Base-by-base conservation (phyloP, 495 filamentous ascomycete genomes). In the Trypethelium eluteriae region DNA sequence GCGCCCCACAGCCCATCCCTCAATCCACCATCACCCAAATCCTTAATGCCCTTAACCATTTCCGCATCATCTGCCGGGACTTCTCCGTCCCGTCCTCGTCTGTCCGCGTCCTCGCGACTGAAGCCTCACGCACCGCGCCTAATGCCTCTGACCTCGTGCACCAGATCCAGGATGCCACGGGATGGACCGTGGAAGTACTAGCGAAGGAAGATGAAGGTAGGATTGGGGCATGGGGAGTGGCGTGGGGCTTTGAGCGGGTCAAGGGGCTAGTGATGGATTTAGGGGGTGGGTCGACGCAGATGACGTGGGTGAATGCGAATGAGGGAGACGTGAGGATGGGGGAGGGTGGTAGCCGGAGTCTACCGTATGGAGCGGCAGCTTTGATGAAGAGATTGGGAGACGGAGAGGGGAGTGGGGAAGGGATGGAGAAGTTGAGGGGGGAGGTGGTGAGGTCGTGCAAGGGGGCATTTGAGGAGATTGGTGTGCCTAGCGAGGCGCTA, bases 321-420 rank as follows among this genome's bases (percentile, higher is more conserved):
- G 68, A 77, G 1, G 85, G 83, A 5, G 69, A 79, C 3, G 79
- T 87, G 3, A 70, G 78, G 11, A 85, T 84, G 70, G 80, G 81
- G 39, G 71, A 81, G 18, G 69, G 74, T 35, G 79, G 78, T 0
- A 74, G 80, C 1, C 74, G 83, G 16, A 84, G 81, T 70, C 80
- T 97, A 69, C 93, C 93, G 2, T 96, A 92, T 72, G 93, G 93
- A 32, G 93, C 93, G 53, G 93, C 93, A 18, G 90, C 89, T 2
- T 78, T 97, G 67, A 89, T 85, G 25, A 83, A 81, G 39, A 77
- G 85, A 39, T 81, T 91, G 0, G n/a, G 71, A 73, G 47, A 74
- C 68, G 65, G 71, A 74, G 18, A 77, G 14, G 63, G 73, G 0
- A 80, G 89, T 11, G 79, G 81, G 62, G 71, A 74, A 11, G 85